Conservation (phyloP, 495 filamentous ascomycete species). For the Xylaria telfairii region DNA sequence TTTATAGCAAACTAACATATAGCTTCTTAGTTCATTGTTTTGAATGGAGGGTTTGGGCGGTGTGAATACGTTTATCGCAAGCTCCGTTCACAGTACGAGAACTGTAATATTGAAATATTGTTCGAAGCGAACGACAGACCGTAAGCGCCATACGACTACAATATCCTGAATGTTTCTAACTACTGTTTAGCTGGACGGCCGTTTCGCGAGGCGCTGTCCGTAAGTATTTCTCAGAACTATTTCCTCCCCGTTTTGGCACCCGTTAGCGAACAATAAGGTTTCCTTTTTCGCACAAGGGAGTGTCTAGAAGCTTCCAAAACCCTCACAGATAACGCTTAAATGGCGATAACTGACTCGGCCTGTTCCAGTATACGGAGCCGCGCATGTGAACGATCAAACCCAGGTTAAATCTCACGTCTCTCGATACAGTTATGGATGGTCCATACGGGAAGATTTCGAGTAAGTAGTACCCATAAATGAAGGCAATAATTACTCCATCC, state of each 20-base stretch:
- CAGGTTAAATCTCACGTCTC: constrained; percentile 14
- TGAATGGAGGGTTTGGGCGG: constrained; percentile 12
- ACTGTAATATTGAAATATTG: constrained; percentile 1
- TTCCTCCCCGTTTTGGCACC: no score
- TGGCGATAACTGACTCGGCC: no score
- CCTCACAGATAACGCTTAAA: no score
- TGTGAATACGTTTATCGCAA: constrained; percentile 7
- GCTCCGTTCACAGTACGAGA: not conserved
- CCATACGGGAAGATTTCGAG: constrained; percentile 2
- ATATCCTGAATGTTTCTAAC: not conserved
- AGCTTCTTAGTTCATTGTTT: constrained; percentile 13
- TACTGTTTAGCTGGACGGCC: not conserved
- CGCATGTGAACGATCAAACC: not conserved
- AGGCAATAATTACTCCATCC: not conserved
- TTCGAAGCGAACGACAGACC: not conserved
- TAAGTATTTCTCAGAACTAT: no score
- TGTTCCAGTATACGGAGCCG: not conserved
- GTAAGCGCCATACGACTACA: not conserved
- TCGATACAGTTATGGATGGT: constrained; percentile 17
- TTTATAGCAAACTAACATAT: not conserved
- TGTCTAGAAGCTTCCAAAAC: no score
- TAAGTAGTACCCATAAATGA: not conserved
- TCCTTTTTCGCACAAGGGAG: no score
- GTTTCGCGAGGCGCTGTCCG: constrained; percentile 11
- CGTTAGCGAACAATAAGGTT: no score